Base-by-base conservation (phyloP, 2,329 filamentous ascomycete genomes). In the Diplocarpon mali region DNA sequence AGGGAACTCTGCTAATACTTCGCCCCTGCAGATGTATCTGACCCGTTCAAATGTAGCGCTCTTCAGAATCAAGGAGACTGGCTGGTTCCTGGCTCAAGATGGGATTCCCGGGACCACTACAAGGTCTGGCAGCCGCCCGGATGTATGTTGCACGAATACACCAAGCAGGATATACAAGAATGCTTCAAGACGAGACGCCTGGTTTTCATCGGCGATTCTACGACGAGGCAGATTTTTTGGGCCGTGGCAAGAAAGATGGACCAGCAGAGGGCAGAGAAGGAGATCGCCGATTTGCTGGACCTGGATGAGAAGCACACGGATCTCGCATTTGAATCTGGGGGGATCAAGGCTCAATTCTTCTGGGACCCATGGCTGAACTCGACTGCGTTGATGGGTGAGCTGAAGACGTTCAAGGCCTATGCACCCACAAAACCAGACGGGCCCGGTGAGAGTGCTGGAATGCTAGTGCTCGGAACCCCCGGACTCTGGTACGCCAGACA, bases 321-420 rank as follows among this genome's bases (percentile, higher is more conserved):
- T 57, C 57, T 72, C 6, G 60, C 63, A 3, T 68, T 72, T 44
- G 59, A 62, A 5, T 65, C 65, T 1, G 63, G 64, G 12, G 66
- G 65, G n/a, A 65, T 75, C 2, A 65, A 57, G 24, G 53, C 80
- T 20, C 64, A 73, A 38, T 80, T 78, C 50, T 59, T 78, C 10
- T 82, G 76, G 75, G 77, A 83, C 58, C 78, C 78, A 0, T 79
- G 67, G 62, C 64, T 81, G 17, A 75, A 81, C 57, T 67, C 69
- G 24, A 67, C 69, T 0, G 53, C 54, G 8, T 54, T 73, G 24
- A 56, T 65, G 17, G 55, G 62, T 12, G 65, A 71, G 38, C 53
- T 77, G 35, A 55, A 59, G 24, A 55, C 56, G 2, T 70, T 67
- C 50, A 58, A 55, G 27, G 49, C 56, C 37, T 54, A 50, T 40